phyloP scores from a whole-genome alignment of 2,329 filamentous ascomycete genomes.

The Sporothrix brunneoviolacea region DNA sequence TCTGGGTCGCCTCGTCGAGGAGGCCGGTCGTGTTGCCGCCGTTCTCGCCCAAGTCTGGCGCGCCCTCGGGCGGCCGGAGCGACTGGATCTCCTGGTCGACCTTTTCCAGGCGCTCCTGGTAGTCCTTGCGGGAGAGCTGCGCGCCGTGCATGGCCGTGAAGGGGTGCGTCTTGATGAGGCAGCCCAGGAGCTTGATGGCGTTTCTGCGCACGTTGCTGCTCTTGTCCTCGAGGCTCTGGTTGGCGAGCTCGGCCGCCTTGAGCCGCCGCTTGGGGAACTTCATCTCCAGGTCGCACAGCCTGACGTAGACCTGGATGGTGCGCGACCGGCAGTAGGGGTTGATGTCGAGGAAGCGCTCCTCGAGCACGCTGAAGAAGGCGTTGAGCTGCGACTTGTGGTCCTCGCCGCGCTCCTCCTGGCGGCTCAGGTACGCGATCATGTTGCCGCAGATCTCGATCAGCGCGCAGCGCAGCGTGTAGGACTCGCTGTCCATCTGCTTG shows the following conservation, averaged over 20 bases:
- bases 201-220: conserved; percentile 96
- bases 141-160: conserved; percentile 89
- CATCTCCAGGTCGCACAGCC: conserved; percentile 86
- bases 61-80: conserved; percentile 69
- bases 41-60: conserved; percentile 65
- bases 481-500: conserved; percentile 94
- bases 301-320: conserved; percentile 87
- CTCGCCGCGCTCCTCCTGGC: conserved; percentile 83
- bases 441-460: conserved; percentile 97
- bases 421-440: conserved; percentile 83
- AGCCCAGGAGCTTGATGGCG: conserved; percentile 84
- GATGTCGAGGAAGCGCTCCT: conserved; percentile 91
- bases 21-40: conserved; percentile 61
- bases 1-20: conserved; percentile 80
- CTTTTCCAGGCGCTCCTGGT: conserved; percentile 72
- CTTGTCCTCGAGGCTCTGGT: conserved; percentile 89
- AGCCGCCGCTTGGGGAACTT: conserved; percentile 93
- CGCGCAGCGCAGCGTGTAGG: conserved; percentile 86
- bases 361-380: conserved; percentile 92
- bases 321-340: conserved; percentile 94
- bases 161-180: conserved; percentile 87
- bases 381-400: conserved; percentile 93
- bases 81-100: conserved; percentile 77
- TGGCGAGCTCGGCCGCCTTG: conserved; percentile 77
- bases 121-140: conserved; percentile 76